phyloP scores from a whole-genome alignment of 768 basidiomycete genomes.

The Naematelia aurantialba region DNA sequence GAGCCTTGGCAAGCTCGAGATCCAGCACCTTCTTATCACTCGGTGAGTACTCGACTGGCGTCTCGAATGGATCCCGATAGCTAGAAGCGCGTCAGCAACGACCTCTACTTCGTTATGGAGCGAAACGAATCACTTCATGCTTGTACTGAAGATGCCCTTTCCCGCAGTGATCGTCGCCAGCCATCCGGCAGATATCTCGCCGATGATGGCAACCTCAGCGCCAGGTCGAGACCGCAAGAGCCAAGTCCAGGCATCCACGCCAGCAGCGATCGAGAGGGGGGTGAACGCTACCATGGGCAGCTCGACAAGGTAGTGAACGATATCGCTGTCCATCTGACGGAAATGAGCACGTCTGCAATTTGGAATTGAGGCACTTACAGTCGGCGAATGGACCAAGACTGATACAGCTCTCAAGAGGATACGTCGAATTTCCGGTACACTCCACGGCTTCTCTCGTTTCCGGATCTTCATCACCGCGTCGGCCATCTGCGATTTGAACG shows the following conservation, averaged over 20 bases:
- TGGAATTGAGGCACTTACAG: conserved; percentile 55
- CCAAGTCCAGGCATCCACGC: conserved; percentile 96
- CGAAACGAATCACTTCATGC: conserved; percentile 64
- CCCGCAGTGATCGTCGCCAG: conserved; percentile 69
- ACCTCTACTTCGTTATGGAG: not conserved
- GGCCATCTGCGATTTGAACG: conserved; percentile 66
- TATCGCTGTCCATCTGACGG: conserved; percentile 71
- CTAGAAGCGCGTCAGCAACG: conserved; percentile 53
- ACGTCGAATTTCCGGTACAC: conserved; percentile 75
- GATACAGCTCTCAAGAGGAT: conserved; percentile 83
- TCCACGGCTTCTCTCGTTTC: conserved; percentile 67
- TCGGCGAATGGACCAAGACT: conserved; percentile 62
- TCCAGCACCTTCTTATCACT: conserved; percentile 82
- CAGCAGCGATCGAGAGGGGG: conserved; percentile 76
- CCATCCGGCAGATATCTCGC: conserved; percentile 85
- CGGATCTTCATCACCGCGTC: conserved; percentile 66
- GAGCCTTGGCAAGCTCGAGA: conserved; percentile 64
- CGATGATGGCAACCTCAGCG: conserved; percentile 76
- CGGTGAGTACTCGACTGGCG: conserved; percentile 80
- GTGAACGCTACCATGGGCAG: conserved; percentile 87
- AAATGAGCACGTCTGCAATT: conserved; percentile 10
- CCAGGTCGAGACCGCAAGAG: conserved; percentile 78
- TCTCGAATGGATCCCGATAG: conserved; percentile 80
- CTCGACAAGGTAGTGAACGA: conserved; percentile 79
- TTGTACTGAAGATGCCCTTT: conserved; percentile 76